phyloP scores from a whole-genome alignment of 2,329 filamentous ascomycete species.

The Aspergillus ustus region DNA sequence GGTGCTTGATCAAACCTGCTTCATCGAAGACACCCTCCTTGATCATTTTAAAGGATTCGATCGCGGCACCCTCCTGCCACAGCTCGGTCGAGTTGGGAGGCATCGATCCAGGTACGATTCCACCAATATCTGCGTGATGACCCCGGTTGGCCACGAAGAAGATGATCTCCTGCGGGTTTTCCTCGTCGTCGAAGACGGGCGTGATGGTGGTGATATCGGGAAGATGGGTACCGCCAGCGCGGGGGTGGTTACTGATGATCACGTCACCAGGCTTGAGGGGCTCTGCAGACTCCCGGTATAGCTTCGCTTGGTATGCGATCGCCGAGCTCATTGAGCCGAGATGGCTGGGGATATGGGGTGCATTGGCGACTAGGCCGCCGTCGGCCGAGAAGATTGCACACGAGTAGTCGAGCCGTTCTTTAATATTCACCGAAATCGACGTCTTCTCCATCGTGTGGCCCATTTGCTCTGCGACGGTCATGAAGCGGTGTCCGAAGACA shows the following conservation, averaged over 20 bases:
- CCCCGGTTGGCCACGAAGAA: slow-evolving; percentile 83
- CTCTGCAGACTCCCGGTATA: slow-evolving; percentile 74
- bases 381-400: slow-evolving; percentile 79
- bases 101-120: slow-evolving; percentile 82
- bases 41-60: slow-evolving; percentile 65
- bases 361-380: slow-evolving; percentile 70
- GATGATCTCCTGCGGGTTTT: slow-evolving; percentile 68
- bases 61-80: slow-evolving; percentile 54
- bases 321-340: slow-evolving; percentile 86
- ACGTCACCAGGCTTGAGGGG: slow-evolving; percentile 75
- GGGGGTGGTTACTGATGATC: slow-evolving; percentile 81
- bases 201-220: slow-evolving; percentile 82
- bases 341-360: slow-evolving; percentile 81
- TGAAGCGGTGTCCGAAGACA: slow-evolving; percentile 63
- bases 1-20: slow-evolving; percentile 70
- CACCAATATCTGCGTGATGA: slow-evolving; percentile 84
- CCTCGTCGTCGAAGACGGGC: slow-evolving; percentile 68
- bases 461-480: slow-evolving; percentile 66
- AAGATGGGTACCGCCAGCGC: slow-evolving; percentile 81
- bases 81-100: slow-evolving; percentile 61
- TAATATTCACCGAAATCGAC: slow-evolving; percentile 70
- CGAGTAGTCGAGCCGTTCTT: slow-evolving; percentile 84
- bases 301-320: slow-evolving; percentile 71
- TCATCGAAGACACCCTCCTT: slow-evolving; percentile 79
- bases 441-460: slow-evolving; percentile 62